Evolutionary conservation across 306 rosid species (phyloP).

Genomic region (Lablab purpureus): DNA sequence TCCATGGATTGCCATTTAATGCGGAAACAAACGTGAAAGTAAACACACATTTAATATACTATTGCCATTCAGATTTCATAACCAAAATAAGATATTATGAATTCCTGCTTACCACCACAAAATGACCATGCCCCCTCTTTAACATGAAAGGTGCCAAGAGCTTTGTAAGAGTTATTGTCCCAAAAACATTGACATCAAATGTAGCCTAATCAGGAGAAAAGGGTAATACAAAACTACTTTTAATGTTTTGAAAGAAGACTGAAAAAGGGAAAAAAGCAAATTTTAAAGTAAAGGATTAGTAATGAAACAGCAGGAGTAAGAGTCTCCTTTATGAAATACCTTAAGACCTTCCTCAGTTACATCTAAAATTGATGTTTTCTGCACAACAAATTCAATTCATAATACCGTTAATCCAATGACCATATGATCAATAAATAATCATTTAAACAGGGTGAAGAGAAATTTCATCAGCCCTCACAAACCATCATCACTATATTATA

Average conservation of each 20-base stretch:
- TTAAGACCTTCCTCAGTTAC: slow-evolving; percentile 76
- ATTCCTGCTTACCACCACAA: slow-evolving; percentile 86
- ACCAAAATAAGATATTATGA: slow-evolving; percentile 34
- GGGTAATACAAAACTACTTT: slow-evolving; percentile 37
- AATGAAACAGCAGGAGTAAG: slow-evolving; percentile 34
- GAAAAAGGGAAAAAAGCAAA: not conserved
- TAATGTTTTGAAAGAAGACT: slow-evolving; percentile 19
- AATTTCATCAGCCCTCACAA: slow-evolving; percentile 17
- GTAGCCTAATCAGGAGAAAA: slow-evolving; percentile 65
- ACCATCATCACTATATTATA: not conserved
- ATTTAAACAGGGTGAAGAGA: slow-evolving; percentile 10
- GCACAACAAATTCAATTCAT: slow-evolving; percentile 47
- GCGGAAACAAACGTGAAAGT: not conserved
- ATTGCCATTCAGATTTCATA: slow-evolving; percentile 27
- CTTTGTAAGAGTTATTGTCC: slow-evolving; percentile 87
- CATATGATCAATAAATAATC: slow-evolving; percentile 5
- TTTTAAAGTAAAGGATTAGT: slow-evolving; percentile 11
- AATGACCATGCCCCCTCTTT: slow-evolving; percentile 88
- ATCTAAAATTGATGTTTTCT: slow-evolving; percentile 83
- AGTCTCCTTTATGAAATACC: slow-evolving; percentile 58
- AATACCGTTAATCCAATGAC: slow-evolving; percentile 1
- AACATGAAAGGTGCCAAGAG: slow-evolving; percentile 89
- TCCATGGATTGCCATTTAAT: not conserved
- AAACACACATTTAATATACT: slow-evolving; percentile 14
- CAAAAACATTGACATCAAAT: slow-evolving; percentile 88